Evolutionary conservation across 805 yeast species (phyloP).

Genomic region (Ogataea pilisensis): DNA sequence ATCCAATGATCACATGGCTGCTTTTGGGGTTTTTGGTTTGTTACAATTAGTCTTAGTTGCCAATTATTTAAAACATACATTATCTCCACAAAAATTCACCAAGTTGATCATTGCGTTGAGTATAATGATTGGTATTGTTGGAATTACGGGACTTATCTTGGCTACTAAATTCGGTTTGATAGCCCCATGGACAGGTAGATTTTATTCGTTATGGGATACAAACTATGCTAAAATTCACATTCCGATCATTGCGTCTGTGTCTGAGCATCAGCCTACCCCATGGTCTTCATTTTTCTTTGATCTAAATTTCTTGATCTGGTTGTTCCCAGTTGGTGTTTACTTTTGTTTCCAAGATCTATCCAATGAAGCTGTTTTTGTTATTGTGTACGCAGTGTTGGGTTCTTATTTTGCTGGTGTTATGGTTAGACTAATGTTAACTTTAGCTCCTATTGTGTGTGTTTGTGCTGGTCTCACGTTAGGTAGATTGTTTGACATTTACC

Average conservation of each 20-base stretch:
- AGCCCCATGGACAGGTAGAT: constrained; percentile 99
- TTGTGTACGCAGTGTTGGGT: constrained; percentile 88
- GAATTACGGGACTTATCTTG: constrained; percentile 65
- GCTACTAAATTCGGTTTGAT: constrained; percentile 89
- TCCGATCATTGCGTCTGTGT: constrained; percentile 97
- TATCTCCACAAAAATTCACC: constrained; percentile 70
- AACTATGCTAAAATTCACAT: constrained; percentile 96
- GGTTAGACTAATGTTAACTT: constrained; percentile 95
- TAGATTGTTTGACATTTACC: constrained; percentile 75
- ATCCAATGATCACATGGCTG: constrained; percentile 98
- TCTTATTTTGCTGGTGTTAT: constrained; percentile 98
- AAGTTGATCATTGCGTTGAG: constrained; percentile 61
- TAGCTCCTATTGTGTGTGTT: constrained; percentile 95
- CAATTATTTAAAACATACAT: constrained; percentile 68
- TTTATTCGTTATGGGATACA: constrained; percentile 98
- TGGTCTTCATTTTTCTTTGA: constrained; percentile 99
- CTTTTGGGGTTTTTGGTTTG: constrained; percentile 94
- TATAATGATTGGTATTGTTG: constrained; percentile 50
- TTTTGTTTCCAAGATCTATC: constrained; percentile 82
- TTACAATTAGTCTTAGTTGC: constrained; percentile 88
- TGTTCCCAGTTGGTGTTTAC: constrained; percentile 97
- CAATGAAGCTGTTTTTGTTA: constrained; percentile 89
- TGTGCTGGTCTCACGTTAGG: constrained; percentile 87
- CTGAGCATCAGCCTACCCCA: constrained; percentile 99
- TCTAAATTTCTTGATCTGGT: constrained; percentile 88